These are phyloP conservation scores for Leccinum cinnamomeum DNA, from an alignment of 1,284 basidiomycete genomes.

Conservation along the genomic window DNA sequence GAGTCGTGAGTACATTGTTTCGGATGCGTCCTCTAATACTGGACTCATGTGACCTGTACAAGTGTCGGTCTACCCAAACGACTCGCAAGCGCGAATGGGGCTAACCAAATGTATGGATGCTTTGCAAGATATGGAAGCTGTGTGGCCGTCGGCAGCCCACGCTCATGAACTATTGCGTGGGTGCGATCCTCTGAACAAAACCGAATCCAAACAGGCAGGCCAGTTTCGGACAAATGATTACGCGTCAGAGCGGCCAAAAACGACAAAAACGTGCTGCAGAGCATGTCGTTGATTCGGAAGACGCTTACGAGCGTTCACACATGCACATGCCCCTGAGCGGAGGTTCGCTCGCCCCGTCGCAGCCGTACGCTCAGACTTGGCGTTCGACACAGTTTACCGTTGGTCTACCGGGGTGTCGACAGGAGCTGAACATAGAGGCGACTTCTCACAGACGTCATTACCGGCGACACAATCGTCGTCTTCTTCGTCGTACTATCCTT, in stretches of 20 bases:
- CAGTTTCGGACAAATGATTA: slow-evolving; percentile 16
- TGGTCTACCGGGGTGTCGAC: too few relatives aligned
- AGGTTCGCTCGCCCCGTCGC: slow-evolving; percentile 11
- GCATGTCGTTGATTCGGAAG: slow-evolving; percentile 33
- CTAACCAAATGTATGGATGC: slow-evolving; percentile 69
- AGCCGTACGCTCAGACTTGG: slow-evolving; percentile 32
- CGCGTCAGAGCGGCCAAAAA: slow-evolving; percentile 41
- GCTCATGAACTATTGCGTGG: slow-evolving; percentile 73
- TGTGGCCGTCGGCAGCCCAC: slow-evolving; percentile 77
- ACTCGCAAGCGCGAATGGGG: slow-evolving; percentile 67
- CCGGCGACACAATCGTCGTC: too few relatives aligned
- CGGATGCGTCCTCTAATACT: not conserved
- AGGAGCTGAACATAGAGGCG: too few relatives aligned
- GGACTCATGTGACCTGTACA: slow-evolving; percentile 8
- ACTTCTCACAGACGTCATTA: too few relatives aligned
- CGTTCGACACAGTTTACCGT: slow-evolving; percentile 27
- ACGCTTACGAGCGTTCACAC: slow-evolving; percentile 33
- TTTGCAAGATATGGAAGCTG: slow-evolving; percentile 65
- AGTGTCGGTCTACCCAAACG: slow-evolving; percentile 60
- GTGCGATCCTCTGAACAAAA: slow-evolving; percentile 50
- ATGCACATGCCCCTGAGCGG: slow-evolving; percentile 16
- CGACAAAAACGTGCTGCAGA: slow-evolving; percentile 38
- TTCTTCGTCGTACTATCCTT: too few relatives aligned
- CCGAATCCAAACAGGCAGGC: slow-evolving; percentile 11
- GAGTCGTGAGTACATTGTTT: slow-evolving; percentile 42